Conservation (phyloP, 306 rosid species). For the Lathyrus aphaca region DNA sequence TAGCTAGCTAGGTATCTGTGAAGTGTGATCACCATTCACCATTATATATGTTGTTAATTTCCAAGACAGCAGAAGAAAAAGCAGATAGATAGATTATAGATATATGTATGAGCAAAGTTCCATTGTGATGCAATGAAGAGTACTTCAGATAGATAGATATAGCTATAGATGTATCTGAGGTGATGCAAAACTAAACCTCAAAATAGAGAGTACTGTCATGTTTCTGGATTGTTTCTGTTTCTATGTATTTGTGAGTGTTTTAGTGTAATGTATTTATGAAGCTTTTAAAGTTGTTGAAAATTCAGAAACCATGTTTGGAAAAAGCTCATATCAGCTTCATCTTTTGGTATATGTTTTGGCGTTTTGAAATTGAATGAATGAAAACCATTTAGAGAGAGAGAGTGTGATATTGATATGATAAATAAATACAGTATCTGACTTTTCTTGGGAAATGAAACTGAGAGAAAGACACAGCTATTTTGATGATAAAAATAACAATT, state of each 20-base stretch:
- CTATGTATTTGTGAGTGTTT: conserved; percentile 29
- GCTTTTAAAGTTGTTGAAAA: conserved; percentile 60
- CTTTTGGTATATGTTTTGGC: conserved; percentile 32
- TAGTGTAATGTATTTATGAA: conserved; percentile 54
- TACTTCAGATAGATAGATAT: conserved; percentile 25
- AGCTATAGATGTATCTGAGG: conserved; percentile 37
- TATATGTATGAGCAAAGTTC: conserved; percentile 38
- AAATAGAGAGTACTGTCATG: conserved; percentile 8
- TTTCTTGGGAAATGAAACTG: conserved; percentile 72
- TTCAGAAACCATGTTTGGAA: conserved; percentile 45
- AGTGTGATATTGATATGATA: conserved; percentile 9
- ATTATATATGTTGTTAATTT: conserved; percentile 15
- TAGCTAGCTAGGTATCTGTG: conserved; percentile 38
- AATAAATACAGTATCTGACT: conserved; percentile 60
- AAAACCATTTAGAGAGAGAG: conserved; percentile 23
- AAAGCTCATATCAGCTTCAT: conserved; percentile 45
- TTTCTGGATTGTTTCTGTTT: conserved; percentile 2
- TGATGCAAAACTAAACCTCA: conserved; percentile 43
- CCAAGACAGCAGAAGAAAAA: conserved; percentile 21
- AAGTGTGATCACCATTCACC: not conserved
- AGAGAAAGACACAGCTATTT: conserved; percentile 39
- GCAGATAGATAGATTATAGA: too few relatives aligned
- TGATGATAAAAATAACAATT: conserved; percentile 6
- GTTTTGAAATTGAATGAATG: conserved; percentile 46
- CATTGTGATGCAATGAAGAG: conserved; percentile 41